Percentiles rank a stretch among this genome's conserved stretches.
Evolutionary conservation across 805 yeast genomes (phyloP).

Genomic region (Nakazawaea populi): DNA sequence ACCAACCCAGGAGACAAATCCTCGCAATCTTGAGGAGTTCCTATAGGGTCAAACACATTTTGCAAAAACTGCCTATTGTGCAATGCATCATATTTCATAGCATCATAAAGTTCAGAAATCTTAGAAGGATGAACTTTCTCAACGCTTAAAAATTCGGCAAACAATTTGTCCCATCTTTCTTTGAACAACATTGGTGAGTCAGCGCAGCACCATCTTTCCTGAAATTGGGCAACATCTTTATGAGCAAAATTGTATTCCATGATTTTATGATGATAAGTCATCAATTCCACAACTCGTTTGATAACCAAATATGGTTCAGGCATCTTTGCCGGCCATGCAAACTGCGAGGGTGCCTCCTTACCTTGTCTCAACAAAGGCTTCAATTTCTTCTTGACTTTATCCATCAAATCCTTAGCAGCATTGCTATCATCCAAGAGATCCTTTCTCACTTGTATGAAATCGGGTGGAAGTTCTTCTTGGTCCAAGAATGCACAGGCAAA

Average conservation of each 20-base stretch:
- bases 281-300: slow-evolving; percentile 87
- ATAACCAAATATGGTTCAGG: slow-evolving; percentile 96
- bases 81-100: slow-evolving; percentile 97
- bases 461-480: slow-evolving; percentile 66
- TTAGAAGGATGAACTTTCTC: slow-evolving; percentile 98
- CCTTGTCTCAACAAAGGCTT: slow-evolving; percentile 94
- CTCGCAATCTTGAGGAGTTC: slow-evolving; percentile 31
- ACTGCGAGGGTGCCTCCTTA: slow-evolving; percentile 93
- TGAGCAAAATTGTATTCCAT: slow-evolving; percentile 75
- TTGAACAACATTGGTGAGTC: slow-evolving; percentile 87
- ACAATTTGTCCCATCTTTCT: slow-evolving; percentile 96
- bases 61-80: slow-evolving; percentile 89
- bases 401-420: slow-evolving; percentile 98
- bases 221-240: slow-evolving; percentile 63
- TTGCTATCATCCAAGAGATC: slow-evolving; percentile 93
- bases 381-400: slow-evolving; percentile 91
- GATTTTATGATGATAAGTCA: slow-evolving; percentile 83
- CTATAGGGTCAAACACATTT: slow-evolving; percentile 66
- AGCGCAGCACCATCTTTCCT: slow-evolving; percentile 89
- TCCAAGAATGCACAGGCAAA: slow-evolving; percentile 74
- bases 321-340: slow-evolving; percentile 98
- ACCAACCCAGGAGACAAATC: slow-evolving; percentile 50
- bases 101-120: slow-evolving; percentile 92
- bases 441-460: slow-evolving; percentile 75
- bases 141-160: slow-evolving; percentile 83